phyloP scores from a whole-genome alignment of 2,329 filamentous ascomycete genomes.

The Aspergillus alliaceus region DNA sequence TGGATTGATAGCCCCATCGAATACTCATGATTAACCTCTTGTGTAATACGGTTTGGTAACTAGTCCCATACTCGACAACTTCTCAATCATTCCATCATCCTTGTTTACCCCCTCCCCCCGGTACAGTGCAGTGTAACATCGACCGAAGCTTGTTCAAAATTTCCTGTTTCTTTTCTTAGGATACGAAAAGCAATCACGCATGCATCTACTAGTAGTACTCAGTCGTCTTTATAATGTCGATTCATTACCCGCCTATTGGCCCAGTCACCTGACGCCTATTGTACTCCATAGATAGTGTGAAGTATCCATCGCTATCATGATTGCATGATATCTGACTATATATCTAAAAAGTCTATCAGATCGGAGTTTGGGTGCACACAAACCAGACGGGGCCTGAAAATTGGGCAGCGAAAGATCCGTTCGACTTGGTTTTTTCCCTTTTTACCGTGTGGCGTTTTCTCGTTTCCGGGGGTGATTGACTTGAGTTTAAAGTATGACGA shows the following conservation, averaged over 20 bases:
- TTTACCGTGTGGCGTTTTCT: background rate
- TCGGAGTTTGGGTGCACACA: background rate
- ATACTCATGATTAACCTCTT: background rate
- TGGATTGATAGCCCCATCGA: no score
- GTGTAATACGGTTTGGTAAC: background rate
- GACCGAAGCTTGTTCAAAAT: background rate
- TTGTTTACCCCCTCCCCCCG: background rate
- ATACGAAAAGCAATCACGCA: background rate
- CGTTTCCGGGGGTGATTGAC: background rate
- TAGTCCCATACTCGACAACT: no score
- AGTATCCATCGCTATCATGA: background rate
- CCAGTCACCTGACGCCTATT: background rate
- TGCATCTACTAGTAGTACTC: no score
- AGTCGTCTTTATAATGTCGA: background rate
- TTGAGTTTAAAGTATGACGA: slow-evolving; percentile 5
- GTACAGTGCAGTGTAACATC: background rate
- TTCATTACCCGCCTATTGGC: background rate
- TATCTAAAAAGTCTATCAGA: background rate
- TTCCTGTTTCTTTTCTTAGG: no score
- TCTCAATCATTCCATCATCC: no score
- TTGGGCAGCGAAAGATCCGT: background rate
- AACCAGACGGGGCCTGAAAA: background rate
- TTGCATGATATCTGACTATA: background rate
- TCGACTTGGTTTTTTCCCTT: background rate
- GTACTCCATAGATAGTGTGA: no score